phyloP scores from a whole-genome alignment of 441 rosid species.

The Brassica balearica region DNA sequence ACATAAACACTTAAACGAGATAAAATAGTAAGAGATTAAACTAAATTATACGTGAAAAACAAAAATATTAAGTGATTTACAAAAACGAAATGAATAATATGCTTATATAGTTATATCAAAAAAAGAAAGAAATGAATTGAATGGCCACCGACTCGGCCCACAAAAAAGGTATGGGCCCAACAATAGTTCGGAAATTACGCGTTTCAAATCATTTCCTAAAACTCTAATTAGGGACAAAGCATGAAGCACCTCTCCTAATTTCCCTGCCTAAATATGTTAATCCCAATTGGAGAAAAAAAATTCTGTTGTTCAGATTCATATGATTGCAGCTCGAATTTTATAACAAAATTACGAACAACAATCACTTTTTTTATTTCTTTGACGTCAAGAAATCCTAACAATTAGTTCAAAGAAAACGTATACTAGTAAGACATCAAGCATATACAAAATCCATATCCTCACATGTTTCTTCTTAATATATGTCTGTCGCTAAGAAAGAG shows the following conservation, averaged over 20 bases:
- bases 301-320: constrained; percentile 15
- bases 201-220: constrained; percentile 26
- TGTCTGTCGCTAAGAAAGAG: constrained; percentile 14
- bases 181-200: constrained; percentile 9
- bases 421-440: constrained; percentile 1
- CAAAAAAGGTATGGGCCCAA: constrained; percentile 14
- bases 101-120: too few relatives aligned
- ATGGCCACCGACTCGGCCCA: constrained; percentile 18
- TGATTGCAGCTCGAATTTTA: constrained; percentile 6
- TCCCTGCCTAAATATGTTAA: constrained; percentile 6
- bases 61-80: neutral
- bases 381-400: neutral
- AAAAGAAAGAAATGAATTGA: neutral
- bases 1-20: neutral
- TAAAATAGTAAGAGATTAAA: neutral
- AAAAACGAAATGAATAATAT: too few relatives aligned
- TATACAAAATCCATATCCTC: constrained; percentile 19
- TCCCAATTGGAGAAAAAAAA: neutral
- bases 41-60: neutral
- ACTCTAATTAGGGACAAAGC: constrained; percentile 19
- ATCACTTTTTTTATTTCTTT: neutral
- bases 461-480: neutral
- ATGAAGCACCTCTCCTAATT: constrained; percentile 24
- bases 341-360: neutral
- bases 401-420: constrained; percentile 1